Base-by-base conservation (phyloP, 2,329 filamentous ascomycete species). In the Trichoderma cornu-damae region DNA sequence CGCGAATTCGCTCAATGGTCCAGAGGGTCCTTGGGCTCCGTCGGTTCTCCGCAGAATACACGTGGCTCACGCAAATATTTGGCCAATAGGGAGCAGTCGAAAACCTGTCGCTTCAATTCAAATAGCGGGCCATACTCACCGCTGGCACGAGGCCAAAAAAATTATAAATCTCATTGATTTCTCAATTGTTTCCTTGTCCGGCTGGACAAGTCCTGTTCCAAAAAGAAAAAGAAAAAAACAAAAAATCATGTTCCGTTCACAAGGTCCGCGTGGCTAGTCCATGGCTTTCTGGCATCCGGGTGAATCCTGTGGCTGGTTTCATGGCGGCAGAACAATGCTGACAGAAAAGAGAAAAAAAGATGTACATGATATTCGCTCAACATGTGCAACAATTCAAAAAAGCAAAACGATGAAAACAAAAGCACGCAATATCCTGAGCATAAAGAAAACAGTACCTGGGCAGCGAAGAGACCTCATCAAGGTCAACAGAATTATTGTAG, bases 391-490 rank as follows among this genome's bases (percentile, higher is more conserved):
- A 64, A 62, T 59, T 62, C 65, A 66, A 38, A 52, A 61, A 52
- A 37, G 66, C 20, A 49, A 60, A 57, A 47, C 43, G 34, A 50
- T 55, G 12, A 49, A 50, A 53, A 46, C 67, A 67, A 75, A 65
- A 44, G 18, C 50, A 54, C 30, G 50, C 50, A 35, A 44, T 28
- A 69, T 58, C 58, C 42, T 43, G 51, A 60, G 54, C 54, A 49
- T 58, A 76, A 71, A 70, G 75, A 77, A 77, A 77, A 76, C 78
- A 81, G 75, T 84, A 84, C 81, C 81, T 84, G 75, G 79, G 76
- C 69, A 82, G 77, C 68, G 79, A 80, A 69, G 81, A 77, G 72
- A 81, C 79, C 73, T 83, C 79, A 70, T 82, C 79, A 73, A 82
- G 77, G 69, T 82, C 79, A 72, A 77, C 68, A 30, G 28, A 7